phyloP scores from a whole-genome alignment of 768 basidiomycete genomes.

The Russula olivacea region DNA sequence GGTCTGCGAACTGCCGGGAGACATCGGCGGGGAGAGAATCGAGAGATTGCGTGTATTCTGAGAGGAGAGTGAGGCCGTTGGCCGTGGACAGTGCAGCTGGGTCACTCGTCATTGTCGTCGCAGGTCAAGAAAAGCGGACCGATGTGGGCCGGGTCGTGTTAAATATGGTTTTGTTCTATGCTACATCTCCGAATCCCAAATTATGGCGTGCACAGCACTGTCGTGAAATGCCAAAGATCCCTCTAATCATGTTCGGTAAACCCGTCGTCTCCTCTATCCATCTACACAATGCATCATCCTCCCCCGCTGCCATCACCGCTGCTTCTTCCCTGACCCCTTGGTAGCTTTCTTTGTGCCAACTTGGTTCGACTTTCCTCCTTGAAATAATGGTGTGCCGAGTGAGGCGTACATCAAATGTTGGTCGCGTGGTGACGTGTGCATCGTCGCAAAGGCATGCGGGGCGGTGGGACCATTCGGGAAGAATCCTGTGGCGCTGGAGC shows the following conservation, averaged over 20 bases:
- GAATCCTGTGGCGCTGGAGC: constrained; percentile 30
- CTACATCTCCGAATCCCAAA: neutral
- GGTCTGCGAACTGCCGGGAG: constrained; percentile 90
- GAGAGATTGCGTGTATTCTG: constrained; percentile 86
- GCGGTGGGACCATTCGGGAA: constrained; percentile 34
- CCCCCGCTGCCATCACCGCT: neutral
- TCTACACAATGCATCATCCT: neutral
- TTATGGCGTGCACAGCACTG: neutral
- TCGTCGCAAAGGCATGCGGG: constrained; percentile 34
- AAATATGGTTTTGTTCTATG: neutral
- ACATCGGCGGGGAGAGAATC: constrained; percentile 92
- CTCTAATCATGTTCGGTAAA: neutral
- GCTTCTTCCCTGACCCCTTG: constrained; percentile 20
- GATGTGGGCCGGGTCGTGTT: neutral
- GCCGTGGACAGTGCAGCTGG: constrained; percentile 36
- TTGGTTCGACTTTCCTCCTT: constrained; percentile 5
- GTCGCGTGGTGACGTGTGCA: constrained; percentile 35
- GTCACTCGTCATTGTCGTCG: constrained; percentile 26
- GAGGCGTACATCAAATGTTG: constrained; percentile 32
- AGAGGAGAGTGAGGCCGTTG: constrained; percentile 63
- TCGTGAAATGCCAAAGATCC: neutral
- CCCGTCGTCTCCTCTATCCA: no score
- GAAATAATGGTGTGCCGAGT: constrained; percentile 20
- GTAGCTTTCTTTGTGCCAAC: neutral
- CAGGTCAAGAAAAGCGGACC: neutral